Evolutionary conservation across 129 eudicot genomes (phyloP), one percentile per base, ranked within the genome.

Genomic region (Tagetes patula): DNA sequence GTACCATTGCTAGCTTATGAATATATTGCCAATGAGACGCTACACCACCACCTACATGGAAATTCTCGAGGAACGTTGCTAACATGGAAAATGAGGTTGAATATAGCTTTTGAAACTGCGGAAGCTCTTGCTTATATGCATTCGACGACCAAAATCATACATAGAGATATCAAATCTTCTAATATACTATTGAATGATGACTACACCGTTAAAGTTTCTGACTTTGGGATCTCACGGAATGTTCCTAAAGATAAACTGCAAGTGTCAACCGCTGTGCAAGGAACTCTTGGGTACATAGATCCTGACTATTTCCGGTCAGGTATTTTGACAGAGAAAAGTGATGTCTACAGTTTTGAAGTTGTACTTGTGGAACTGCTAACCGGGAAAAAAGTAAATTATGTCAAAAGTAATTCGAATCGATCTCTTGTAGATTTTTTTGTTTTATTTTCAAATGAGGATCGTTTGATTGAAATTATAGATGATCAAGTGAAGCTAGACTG

Each of bases 271-370:
- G 31, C 56, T 45, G 78, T 79, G 1, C 67, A 79, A 79, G 83
- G 83, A 60, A 79, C 83, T 20, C 59, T 72, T 8, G 83, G 83
- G 5, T 79, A 79, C 37, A 5, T 79, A 68, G 83, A 79, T 38
- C 83, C 78, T 4, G 83, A 79, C 42, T 79, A 79, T 55, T 72
- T 79, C 11, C 70, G 65, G 45, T 53, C 83, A 8, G 27, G 70
- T 8, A 72, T 43, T 33, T 41, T 79, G 7, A 79, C 69, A 0
- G 64, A 79, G 37, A 72, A 72, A 36, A 79, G 78, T 54, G 82
- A 78, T 78, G 82, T 78, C 64, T 78, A 78, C 53, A 71, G 82
- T 54, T 78, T 78, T 71, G 82, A 78, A 50, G 79, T 66, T 65
- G 83, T 79, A 65, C 70, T 79, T 3, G 6, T 72, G 20, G 83